These are phyloP conservation scores for Tolypocladium amazonense DNA, from an alignment of 2,329 filamentous ascomycete genomes.

Conservation along the genomic window DNA sequence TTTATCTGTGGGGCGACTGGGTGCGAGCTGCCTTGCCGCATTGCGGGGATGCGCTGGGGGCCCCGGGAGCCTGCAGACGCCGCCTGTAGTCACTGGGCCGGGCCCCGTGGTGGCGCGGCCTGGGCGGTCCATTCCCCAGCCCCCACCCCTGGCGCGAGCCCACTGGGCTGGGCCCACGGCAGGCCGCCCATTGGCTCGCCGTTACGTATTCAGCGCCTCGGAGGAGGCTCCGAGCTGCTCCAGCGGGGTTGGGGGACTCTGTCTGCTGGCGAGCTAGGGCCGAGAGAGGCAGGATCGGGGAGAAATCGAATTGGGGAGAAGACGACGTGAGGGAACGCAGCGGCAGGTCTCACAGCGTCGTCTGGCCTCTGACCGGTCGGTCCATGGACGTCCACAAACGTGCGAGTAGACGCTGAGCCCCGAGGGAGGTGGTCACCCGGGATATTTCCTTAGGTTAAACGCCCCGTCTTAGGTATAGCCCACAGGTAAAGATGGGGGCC, in stretches of 20 bases:
- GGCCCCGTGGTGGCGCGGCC: background rate
- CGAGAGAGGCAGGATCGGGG: background rate
- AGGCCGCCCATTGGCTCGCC: background rate
- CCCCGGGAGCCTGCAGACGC: background rate
- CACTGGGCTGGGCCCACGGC: background rate
- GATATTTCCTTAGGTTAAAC: no score
- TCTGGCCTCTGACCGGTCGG: background rate
- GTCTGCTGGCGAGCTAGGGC: background rate
- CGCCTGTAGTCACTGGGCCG: background rate
- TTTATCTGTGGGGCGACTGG: background rate
- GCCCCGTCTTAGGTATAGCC: no score
- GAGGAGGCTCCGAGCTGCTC: background rate
- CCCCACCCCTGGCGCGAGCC: background rate
- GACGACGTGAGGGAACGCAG: background rate
- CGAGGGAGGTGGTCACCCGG: no score
- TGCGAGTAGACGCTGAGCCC: no score
- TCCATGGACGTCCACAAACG: background rate
- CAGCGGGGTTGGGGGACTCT: background rate
- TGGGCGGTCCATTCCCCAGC: background rate
- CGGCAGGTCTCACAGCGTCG: background rate
- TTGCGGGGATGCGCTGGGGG: background rate
- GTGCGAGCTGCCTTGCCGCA: background rate
- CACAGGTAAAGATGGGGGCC: no score
- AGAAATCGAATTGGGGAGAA: background rate
- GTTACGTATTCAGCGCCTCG: constrained; percentile 2